A percentile compares a stretch with the other conserved stretches of the same genome.
phyloP scores from a whole-genome alignment of 768 basidiomycete genomes.

The Glaciozyma antarctica region DNA sequence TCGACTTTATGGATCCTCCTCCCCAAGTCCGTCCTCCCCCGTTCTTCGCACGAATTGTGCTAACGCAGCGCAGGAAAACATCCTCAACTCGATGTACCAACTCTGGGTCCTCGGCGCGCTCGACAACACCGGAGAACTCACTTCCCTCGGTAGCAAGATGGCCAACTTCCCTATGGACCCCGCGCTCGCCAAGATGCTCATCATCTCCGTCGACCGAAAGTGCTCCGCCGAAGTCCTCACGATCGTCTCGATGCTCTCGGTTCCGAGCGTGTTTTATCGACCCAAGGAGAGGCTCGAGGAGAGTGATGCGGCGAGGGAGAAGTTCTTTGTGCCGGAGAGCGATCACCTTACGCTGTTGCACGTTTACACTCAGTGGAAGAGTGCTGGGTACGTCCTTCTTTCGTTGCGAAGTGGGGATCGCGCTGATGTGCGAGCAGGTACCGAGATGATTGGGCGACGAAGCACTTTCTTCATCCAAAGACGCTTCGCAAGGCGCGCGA shows the following conservation, averaged over 20 bases:
- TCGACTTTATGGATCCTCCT: conserved; percentile 99
- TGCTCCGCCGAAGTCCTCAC: conserved; percentile 95
- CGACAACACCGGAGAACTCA: conserved; percentile 95
- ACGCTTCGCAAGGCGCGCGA: conserved; percentile 88
- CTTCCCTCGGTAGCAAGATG: conserved; percentile 87
- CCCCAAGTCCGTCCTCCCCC: conserved; percentile 54
- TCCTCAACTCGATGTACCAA: conserved; percentile 98
- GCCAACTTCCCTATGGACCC: conserved; percentile 99
- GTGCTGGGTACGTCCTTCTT: conserved; percentile 60
- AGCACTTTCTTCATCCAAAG: conserved; percentile 95
- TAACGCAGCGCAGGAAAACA: conserved; percentile 59
- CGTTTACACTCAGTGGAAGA: conserved; percentile 97
- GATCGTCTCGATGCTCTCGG: conserved; percentile 96
- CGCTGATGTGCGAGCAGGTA: conserved; percentile 46
- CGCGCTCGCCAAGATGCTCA: conserved; percentile 95
- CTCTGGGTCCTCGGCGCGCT: conserved; percentile 97
- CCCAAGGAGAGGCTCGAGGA: conserved; percentile 97
- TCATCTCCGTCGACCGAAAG: conserved; percentile 82
- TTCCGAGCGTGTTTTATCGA: conserved; percentile 93
- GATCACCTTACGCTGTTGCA: conserved; percentile 92
- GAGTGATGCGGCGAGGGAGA: conserved; percentile 91
- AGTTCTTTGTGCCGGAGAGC: conserved; percentile 97
- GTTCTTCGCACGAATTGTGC: neutral
- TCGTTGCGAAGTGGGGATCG: too few species aligned
- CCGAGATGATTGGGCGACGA: conserved; percentile 87